phyloP scores from a whole-genome alignment of 257 asterid genomes.

The Echium plantagineum region DNA sequence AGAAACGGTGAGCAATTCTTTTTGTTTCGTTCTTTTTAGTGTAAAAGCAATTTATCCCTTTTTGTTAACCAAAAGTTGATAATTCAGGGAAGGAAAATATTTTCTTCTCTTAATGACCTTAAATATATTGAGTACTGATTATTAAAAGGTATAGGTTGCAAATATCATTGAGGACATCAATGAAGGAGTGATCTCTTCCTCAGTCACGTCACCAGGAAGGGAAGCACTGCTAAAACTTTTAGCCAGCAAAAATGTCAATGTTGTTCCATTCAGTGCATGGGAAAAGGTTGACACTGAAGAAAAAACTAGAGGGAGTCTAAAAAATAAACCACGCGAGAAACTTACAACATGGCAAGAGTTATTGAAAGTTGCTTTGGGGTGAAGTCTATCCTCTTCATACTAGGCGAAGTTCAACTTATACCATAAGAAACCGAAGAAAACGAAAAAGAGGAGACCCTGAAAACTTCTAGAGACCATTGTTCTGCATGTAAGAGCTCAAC shows the following conservation, averaged over 20 bases:
- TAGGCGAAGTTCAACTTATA: not conserved
- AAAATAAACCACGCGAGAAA: slow-evolving; percentile 60
- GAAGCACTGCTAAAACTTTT: slow-evolving; percentile 50
- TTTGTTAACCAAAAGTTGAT: too few relatives aligned
- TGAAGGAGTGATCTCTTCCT: slow-evolving; percentile 33
- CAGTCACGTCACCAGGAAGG: slow-evolving; percentile 37
- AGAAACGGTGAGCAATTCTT: slow-evolving; percentile 45
- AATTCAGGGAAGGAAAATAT: not conserved
- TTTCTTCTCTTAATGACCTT: not conserved
- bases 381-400: not conserved
- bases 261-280: slow-evolving; percentile 51
- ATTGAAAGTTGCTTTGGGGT: slow-evolving; percentile 32
- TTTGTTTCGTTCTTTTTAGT: not conserved
- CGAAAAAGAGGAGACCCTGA: not conserved
- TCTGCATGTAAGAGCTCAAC: too few relatives aligned
- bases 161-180: slow-evolving; percentile 58
- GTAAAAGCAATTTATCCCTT: too few relatives aligned
- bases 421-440: too few relatives aligned
- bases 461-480: not conserved
- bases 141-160: slow-evolving; percentile 33
- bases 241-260: slow-evolving; percentile 35
- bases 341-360: slow-evolving; percentile 68
- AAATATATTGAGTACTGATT: slow-evolving; percentile 5
- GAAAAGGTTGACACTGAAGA: slow-evolving; percentile 64
- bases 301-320: slow-evolving; percentile 42